phyloP scores from a whole-genome alignment of 331 rosid species.

The Rosa hybrid region DNA sequence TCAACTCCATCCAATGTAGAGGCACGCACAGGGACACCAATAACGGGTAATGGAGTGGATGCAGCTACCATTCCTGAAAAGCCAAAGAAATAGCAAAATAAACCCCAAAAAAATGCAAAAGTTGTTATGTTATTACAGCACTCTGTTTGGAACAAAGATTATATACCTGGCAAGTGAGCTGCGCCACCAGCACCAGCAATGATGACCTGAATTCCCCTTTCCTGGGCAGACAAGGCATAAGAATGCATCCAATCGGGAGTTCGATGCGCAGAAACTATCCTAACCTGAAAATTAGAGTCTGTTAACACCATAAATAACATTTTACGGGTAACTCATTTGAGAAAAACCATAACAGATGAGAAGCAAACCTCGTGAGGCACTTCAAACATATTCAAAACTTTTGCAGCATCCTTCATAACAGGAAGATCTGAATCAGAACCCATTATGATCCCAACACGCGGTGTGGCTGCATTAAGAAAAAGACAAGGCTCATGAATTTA shows the following conservation, averaged over 20 bases:
- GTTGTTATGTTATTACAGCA: background rate
- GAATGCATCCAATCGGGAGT: constrained; percentile 87
- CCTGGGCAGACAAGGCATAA: constrained; percentile 66
- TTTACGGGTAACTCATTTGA: background rate
- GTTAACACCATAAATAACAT: background rate
- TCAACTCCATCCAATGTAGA: constrained; percentile 80
- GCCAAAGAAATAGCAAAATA: constrained; percentile 15
- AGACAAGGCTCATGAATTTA: constrained; percentile 15
- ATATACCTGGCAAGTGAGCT: constrained; percentile 85
- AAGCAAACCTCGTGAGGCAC: constrained; percentile 81
- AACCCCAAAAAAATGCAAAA: background rate
- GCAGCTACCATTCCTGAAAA: constrained; percentile 92
- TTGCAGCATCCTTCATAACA: constrained; percentile 87
- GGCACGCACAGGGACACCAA: constrained; percentile 97
- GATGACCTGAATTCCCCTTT: constrained; percentile 73
- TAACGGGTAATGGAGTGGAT: constrained; percentile 71
- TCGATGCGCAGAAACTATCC: constrained; percentile 86
- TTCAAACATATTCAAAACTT: constrained; percentile 61
- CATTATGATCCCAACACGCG: constrained; percentile 83
- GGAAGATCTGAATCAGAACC: constrained; percentile 97
- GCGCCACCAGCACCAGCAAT: constrained; percentile 99
- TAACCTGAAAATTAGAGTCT: constrained; percentile 50
- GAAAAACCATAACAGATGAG: constrained; percentile 8
- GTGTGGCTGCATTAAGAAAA: constrained; percentile 48
- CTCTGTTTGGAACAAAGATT: constrained; percentile 10